Conservation (phyloP, 176 grass and related monocot species). For the Rhipidocladum racemiflorum region DNA sequence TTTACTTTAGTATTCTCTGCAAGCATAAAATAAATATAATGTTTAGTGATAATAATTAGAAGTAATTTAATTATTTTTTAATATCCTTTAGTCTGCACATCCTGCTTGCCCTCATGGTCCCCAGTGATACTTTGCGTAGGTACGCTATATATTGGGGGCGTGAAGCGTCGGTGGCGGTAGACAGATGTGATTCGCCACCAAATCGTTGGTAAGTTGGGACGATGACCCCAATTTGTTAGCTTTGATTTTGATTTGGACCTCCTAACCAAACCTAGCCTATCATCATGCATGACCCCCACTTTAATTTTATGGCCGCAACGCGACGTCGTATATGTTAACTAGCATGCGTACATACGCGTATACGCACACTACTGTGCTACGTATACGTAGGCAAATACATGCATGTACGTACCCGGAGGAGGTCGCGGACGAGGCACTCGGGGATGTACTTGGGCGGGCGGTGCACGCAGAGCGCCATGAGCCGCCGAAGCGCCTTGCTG, state of each 20-base stretch:
- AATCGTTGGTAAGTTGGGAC: neutral
- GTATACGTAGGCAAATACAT: too few species aligned
- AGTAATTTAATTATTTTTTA: too few species aligned
- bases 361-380: too few species aligned
- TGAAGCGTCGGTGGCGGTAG: neutral
- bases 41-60: too few species aligned
- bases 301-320: too few species aligned
- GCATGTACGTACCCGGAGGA: slow-evolving; percentile 46
- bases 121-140: neutral
- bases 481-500: slow-evolving; percentile 39
- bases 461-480: slow-evolving; percentile 52
- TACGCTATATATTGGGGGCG: neutral
- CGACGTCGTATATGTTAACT: too few species aligned
- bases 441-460: slow-evolving; percentile 60
- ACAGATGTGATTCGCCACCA: slow-evolving; percentile 25
- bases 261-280: neutral
- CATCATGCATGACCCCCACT: too few species aligned
- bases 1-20: too few species aligned
- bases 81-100: neutral
- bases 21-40: too few species aligned
- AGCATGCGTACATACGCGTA: too few species aligned
- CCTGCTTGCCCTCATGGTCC: neutral
- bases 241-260: neutral
- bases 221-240: neutral
- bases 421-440: slow-evolving; percentile 59